Conservation (phyloP, 2,329 filamentous ascomycete species). For the Penicillium sp. region DNA sequence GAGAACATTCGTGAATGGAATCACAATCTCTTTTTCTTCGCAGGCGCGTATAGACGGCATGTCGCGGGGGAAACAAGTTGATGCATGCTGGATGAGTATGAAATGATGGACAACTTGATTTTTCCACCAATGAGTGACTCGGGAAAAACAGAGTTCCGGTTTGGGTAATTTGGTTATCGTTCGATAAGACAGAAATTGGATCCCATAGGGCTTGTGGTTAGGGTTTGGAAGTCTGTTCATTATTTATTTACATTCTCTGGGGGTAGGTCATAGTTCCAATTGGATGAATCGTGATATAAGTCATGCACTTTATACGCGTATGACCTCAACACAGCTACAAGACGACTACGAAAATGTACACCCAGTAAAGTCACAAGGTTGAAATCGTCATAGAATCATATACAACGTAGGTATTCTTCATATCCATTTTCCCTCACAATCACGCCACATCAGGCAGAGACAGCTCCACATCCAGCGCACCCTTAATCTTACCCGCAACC, state of each 20-base stretch:
- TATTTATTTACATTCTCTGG: neutral
- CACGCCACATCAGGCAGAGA: conserved; percentile 38
- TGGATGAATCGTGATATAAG: too few species aligned
- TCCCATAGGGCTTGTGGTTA: conserved; percentile 12
- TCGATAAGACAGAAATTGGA: conserved; percentile 5
- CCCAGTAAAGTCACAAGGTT: neutral
- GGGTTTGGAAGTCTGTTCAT: neutral
- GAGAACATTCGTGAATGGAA: neutral
- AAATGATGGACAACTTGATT: conserved; percentile 2
- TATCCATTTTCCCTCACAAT: conserved; percentile 4
- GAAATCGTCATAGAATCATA: conserved; percentile 9
- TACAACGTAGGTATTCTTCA: conserved; percentile 9
- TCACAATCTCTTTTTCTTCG: too few species aligned
- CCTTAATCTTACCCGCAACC: conserved; percentile 39
- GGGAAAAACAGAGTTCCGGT: conserved; percentile 9
- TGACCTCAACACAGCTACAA: neutral
- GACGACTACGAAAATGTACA: neutral
- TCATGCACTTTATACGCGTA: neutral
- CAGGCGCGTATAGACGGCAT: neutral
- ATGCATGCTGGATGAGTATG: too few species aligned
- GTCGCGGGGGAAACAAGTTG: neutral
- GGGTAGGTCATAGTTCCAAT: neutral
- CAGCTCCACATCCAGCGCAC: conserved; percentile 39
- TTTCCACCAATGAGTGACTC: conserved; percentile 29
- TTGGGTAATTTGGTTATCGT: conserved; percentile 5